Conservation (phyloP, 257 asterid species). For the Capsicum chinense region DNA sequence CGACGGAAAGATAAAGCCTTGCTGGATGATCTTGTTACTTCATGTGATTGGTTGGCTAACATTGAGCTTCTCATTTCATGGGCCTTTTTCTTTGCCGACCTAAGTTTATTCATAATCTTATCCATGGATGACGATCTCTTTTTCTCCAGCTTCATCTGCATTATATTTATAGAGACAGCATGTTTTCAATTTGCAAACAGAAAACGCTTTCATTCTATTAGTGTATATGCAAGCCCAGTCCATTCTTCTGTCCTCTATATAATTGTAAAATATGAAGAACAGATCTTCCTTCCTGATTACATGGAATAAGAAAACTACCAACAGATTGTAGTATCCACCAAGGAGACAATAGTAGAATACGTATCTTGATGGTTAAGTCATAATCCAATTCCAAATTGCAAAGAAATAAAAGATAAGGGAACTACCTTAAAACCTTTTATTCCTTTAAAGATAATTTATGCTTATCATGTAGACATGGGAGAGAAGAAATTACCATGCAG, state of each 20-base stretch:
- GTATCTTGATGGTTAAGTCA: neutral
- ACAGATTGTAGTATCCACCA: conserved; percentile 1
- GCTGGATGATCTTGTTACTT: conserved; percentile 49
- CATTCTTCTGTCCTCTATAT: neutral
- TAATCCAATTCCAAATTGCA: neutral
- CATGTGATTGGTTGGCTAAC: conserved; percentile 50
- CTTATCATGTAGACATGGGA: conserved; percentile 17
- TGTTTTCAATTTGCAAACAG: conserved; percentile 18
- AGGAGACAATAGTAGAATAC: neutral
- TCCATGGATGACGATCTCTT: conserved; percentile 95
- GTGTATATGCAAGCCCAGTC: neutral
- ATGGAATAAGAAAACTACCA: neutral
- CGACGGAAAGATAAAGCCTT: conserved; percentile 63
- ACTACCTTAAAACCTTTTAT: neutral
- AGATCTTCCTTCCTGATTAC: neutral
- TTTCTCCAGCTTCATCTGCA: conserved; percentile 93
- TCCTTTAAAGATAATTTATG: neutral
- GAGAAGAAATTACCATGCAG: neutral
- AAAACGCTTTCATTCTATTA: neutral
- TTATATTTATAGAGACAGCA: conserved; percentile 30
- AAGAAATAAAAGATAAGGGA: neutral
- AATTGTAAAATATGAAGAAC: neutral
- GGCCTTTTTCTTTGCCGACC: conserved; percentile 90
- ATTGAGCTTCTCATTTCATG: conserved; percentile 77
- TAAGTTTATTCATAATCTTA: conserved; percentile 84